Base-by-base conservation (phyloP, 148 eudicot genomes). In the Persicaria maculosa region DNA sequence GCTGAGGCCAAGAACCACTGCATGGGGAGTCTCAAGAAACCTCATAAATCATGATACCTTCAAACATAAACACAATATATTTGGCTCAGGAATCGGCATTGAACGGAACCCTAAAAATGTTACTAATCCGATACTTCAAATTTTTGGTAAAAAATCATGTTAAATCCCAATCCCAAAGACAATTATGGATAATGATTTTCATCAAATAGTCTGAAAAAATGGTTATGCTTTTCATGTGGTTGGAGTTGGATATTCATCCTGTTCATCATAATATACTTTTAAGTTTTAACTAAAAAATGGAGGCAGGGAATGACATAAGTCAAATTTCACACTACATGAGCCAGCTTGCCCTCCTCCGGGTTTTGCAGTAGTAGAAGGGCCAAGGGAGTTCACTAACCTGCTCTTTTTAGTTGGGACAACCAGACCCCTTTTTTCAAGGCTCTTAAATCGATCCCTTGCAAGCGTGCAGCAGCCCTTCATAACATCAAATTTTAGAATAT, bases 391-490 rank as follows among this genome's bases (percentile, higher is more conserved):
- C 46, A 70, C 84, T 44, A 58, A 90, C 98, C 97, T 92, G 92
- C 82, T 52, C 55, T 86, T 84, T 79, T 92, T 94, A 76, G 81
- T 83, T 17, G 98, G 97, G 72, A 85, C 86, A 73, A 90, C 53
- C 80, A 94, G 74, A 68, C 98, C 98, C 80, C 98, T 84, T 84
- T 94, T 92, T 87, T 94, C 98, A 43, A 92, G 81, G 85, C 97
- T 94, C 86, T 94, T 94, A 72, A 77, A 94, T 45, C 97, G 85
- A 78, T 94, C 98, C 76, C 87, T 90, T 52, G 97, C 97, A 71
- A 94, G 87, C 0, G 97, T 91, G 77, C 84, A 84, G 81, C 98
- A 94, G 10, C 88, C 97, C 98, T 94, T 72, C 81, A 81, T n/a
- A 77, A 50, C 52, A 75, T n/a, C 67, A 59, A 74, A 50, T 46